These are phyloP conservation scores for Neonectria coccinea DNA, from an alignment of 2,329 filamentous ascomycete species.

Conservation along the genomic window DNA sequence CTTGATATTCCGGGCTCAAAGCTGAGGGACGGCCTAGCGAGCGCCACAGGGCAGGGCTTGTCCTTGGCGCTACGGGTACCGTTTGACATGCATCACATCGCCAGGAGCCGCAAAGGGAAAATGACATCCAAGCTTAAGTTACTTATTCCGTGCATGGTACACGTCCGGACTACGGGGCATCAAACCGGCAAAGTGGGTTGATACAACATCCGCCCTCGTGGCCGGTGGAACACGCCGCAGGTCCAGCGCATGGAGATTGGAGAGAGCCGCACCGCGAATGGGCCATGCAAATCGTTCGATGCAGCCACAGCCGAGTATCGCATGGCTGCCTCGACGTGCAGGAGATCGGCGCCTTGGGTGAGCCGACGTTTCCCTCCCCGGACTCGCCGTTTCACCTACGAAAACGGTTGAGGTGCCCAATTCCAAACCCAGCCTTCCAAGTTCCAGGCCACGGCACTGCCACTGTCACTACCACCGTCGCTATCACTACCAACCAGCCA, in stretches of 20 bases:
- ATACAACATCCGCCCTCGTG: conserved; percentile 8
- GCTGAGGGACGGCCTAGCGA: conserved; percentile 37
- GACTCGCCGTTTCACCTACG: conserved; percentile 19
- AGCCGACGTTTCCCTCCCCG: conserved; percentile 10
- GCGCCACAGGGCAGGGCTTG: conserved; percentile 27
- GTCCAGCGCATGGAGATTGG: conserved; percentile 9
- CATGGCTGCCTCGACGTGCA: conserved; percentile 13
- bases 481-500: conserved; percentile 3
- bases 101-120: conserved; percentile 26
- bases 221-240: conserved; percentile 1
- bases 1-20: conserved; percentile 40
- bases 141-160: not conserved
- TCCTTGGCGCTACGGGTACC: conserved; percentile 24
- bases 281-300: conserved; percentile 7
- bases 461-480: not conserved
- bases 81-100: conserved; percentile 34
- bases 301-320: conserved; percentile 18
- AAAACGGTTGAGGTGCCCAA: not conserved
- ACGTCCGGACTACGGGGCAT: not conserved
- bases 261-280: conserved; percentile 18
- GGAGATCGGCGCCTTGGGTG: conserved; percentile 14
- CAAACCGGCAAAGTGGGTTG: conserved; percentile 12
- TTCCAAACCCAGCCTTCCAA: not conserved
- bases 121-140: conserved; percentile 14
- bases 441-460: conserved; percentile 1